Base-by-base conservation (phyloP, 2,329 filamentous ascomycete genomes). In the Hymenoscyphus scutula region DNA sequence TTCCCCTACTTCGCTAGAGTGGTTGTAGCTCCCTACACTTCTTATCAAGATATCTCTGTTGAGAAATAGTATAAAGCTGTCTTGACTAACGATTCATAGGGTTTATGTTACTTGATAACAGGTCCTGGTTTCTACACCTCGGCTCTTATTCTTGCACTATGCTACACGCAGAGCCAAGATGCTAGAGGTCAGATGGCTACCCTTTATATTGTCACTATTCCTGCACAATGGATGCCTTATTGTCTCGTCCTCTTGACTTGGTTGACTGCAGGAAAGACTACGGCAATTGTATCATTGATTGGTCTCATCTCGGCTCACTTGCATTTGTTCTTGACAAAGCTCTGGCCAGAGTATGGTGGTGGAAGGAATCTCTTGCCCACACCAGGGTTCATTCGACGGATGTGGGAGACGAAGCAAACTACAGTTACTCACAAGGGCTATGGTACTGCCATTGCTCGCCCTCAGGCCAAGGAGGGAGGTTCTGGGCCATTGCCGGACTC, bases 301-400 rank as follows among this genome's bases (percentile, higher is more conserved):
- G 95, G 95, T n/a, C 81, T 99, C 11, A 67, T 96, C 53, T 91
- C 93, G 13, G 93, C 93, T 4, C 95, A 99, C 75, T 72, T 95
- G 23, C 96, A 92, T 76, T 91, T 98, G 74, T 99, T 98, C 73
- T 76, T 97, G 57, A 92, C 90, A 1, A 85, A 91, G 56, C 82
- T 97, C 51, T 98, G 92, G 81, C 95, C 95, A 5, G 86, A 90
- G 61, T 95, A 95, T 73, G 94, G 92, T 34, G 90, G 91, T 61
- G 95, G 95, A 0, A 81, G 80, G 58, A 96, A 93, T 72, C 82
- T 89, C 56, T 81, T 97, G 38, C 80, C 82, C 15, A 95, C 92
- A 0, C 95, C 95, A 2, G 74, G 76, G 5, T 87, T 92, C 68
- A 77, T 98, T 62, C 86, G 85, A 63, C 82, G 82, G 60, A 83